A percentile compares a stretch with the other conserved stretches of the same genome.
Conservation (phyloP, 148 eudicot species). For the Vaccinium vitisidaea region DNA sequence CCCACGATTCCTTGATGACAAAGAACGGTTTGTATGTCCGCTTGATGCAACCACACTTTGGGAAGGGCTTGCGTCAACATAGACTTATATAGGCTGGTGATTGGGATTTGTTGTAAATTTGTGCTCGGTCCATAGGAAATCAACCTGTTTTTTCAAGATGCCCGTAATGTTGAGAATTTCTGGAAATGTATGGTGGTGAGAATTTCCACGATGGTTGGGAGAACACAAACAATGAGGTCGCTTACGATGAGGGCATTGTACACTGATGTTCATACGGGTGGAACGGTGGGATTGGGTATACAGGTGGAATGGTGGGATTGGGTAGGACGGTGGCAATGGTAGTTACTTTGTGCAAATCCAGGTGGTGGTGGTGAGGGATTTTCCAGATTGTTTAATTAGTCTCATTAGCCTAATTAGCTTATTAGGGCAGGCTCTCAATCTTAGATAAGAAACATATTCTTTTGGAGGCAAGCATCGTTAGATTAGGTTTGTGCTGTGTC, state of each 20-base stretch:
- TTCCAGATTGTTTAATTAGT: conserved; percentile 12
- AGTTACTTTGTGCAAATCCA: conserved; percentile 20
- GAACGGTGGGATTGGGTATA: conserved; percentile 3
- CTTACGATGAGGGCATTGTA: not conserved
- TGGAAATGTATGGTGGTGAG: not conserved
- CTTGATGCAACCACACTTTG: conserved; percentile 95
- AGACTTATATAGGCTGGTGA: conserved; percentile 41
- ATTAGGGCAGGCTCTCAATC: conserved; percentile 20
- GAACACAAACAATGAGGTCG: not conserved
- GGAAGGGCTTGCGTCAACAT: conserved; percentile 85
- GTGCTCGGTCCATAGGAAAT: conserved; percentile 18
- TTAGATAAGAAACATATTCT: conserved; percentile 33
- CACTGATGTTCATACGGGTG: conserved; percentile 9
- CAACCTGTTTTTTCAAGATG: conserved; percentile 6
- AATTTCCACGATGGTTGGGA: not conserved
- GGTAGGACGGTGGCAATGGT: not conserved
- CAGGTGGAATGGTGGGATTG: conserved; percentile 11
- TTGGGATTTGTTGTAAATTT: conserved; percentile 25
- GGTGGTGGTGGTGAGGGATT: conserved; percentile 8
- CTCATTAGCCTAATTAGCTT: conserved; percentile 19
- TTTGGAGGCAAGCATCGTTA: conserved; percentile 34
- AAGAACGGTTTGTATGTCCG: conserved; percentile 88
- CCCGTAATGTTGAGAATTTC: not conserved
- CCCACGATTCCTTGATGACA: conserved; percentile 67
- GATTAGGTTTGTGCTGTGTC: conserved; percentile 30